A percentile compares a stretch with the other conserved stretches of the same genome.
Conservation (phyloP, 1,139 yeast species). For the Yamadazyma sp. region DNA sequence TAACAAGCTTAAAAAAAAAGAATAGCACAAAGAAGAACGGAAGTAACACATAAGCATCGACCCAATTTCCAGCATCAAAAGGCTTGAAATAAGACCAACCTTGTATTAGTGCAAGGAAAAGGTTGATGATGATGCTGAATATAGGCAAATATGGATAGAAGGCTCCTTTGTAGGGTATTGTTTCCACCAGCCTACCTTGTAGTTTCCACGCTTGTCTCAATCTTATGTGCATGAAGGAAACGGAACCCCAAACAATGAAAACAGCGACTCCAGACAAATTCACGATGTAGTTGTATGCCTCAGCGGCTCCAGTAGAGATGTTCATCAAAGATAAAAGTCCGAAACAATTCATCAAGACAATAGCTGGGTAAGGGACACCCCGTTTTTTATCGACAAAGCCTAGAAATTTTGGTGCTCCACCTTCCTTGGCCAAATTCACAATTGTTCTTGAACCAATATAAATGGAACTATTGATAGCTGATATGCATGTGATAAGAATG, state of each 20-base stretch:
- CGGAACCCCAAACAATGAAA: constrained; percentile 57
- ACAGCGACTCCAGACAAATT: constrained; percentile 57
- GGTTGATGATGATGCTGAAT: constrained; percentile 50
- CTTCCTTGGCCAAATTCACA: constrained; percentile 51
- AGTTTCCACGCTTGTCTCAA: constrained; percentile 50
- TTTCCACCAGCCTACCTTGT: constrained; percentile 44
- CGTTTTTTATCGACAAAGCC: constrained; percentile 36
- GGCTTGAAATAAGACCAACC: constrained; percentile 71
- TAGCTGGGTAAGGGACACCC: constrained; percentile 54
- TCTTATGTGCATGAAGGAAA: constrained; percentile 50
- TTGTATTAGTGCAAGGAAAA: constrained; percentile 60
- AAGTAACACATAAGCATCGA: constrained; percentile 63
- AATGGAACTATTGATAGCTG: constrained; percentile 55
- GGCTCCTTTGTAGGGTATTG: constrained; percentile 54
- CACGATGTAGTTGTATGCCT: constrained; percentile 54
- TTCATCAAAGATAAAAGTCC: constrained; percentile 55
- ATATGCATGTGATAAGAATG: constrained; percentile 50
- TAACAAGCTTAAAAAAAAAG: constrained; percentile 32
- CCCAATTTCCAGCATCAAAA: constrained; percentile 58
- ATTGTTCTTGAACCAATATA: constrained; percentile 54
- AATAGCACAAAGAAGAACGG: constrained; percentile 52
- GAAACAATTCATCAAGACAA: constrained; percentile 46
- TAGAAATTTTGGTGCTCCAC: constrained; percentile 48
- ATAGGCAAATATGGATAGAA: constrained; percentile 56
- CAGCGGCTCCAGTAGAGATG: constrained; percentile 51